A percentile compares a stretch with the other conserved stretches of the same genome.
Evolutionary conservation across 2,329 filamentous ascomycete genomes (phyloP).

Genomic region (Diaporthe caulivora): DNA sequence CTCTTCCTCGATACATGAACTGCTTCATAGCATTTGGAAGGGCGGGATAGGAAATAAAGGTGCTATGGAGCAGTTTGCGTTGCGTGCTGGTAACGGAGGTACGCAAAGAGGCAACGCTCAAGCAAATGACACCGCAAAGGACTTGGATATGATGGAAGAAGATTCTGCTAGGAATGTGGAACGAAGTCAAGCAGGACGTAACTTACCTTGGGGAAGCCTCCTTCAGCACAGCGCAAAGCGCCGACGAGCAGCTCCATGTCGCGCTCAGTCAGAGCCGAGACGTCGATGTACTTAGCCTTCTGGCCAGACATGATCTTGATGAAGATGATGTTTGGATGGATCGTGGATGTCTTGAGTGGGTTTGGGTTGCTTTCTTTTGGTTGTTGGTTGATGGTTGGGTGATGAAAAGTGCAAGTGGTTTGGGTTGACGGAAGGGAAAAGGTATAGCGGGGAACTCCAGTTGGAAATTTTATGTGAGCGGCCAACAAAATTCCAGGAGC

Average conservation of each 20-base stretch:
- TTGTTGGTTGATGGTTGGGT: not conserved
- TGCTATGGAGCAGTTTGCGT: too few species aligned
- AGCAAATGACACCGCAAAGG: not conserved
- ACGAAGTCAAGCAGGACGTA: not conserved
- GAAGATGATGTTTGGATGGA: not conserved
- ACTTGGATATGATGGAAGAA: not conserved
- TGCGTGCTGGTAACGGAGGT: not conserved
- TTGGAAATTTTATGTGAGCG: not conserved
- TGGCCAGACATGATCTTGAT: not conserved
- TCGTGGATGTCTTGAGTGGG: not conserved
- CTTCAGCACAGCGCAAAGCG: constrained; percentile 2
- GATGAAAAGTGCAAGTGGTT: not conserved
- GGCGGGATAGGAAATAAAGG: too few species aligned
- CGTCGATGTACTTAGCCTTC: not conserved
- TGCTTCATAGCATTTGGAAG: too few species aligned
- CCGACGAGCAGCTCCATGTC: constrained; percentile 12
- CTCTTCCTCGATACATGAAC: not conserved
- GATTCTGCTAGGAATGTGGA: not conserved
- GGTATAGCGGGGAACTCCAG: not conserved
- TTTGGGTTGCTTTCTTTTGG: not conserved
- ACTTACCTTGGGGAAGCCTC: constrained; percentile 8
- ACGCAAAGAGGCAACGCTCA: not conserved
- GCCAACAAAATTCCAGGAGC: not conserved
- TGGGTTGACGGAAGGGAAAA: not conserved
- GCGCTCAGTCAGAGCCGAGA: not conserved